Evolutionary conservation across 495 filamentous ascomycete genomes (phyloP).

Genomic region (Hypoxylon perforatum): DNA sequence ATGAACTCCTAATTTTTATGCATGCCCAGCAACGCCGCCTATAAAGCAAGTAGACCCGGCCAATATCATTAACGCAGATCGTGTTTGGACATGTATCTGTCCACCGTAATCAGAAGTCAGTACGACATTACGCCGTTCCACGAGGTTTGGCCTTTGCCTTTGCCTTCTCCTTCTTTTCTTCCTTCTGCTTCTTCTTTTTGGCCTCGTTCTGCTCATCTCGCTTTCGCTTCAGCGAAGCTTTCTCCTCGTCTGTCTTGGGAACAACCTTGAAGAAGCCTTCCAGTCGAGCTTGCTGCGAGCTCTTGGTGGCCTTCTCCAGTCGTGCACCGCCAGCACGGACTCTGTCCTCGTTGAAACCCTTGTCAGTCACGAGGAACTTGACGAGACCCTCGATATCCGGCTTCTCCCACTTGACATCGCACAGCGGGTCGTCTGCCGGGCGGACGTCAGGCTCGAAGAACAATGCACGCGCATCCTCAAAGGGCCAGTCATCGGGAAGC

Average conservation of each 20-base stretch:
- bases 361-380: slow-evolving; percentile 88
- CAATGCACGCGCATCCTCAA: slow-evolving; percentile 86
- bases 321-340: slow-evolving; percentile 80
- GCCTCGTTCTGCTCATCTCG: slow-evolving; percentile 87
- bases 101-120: background rate
- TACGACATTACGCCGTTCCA: slow-evolving; percentile 48
- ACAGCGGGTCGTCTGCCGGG: slow-evolving; percentile 83
- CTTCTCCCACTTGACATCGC: slow-evolving; percentile 97
- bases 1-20: slow-evolving; percentile 37
- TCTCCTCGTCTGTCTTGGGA: slow-evolving; percentile 86
- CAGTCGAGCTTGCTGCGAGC: slow-evolving; percentile 86
- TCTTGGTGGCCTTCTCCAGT: slow-evolving; percentile 88
- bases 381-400: slow-evolving; percentile 91
- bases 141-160: slow-evolving; percentile 87
- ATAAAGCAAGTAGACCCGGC: slow-evolving; percentile 18
- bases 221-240: slow-evolving; percentile 87
- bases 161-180: slow-evolving; percentile 89
- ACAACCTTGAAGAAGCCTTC: slow-evolving; percentile 98
- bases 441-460: slow-evolving; percentile 91
- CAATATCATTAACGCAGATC: background rate
- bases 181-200: slow-evolving; percentile 94
- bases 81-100: background rate
- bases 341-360: slow-evolving; percentile 95
- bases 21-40: slow-evolving; percentile 37
- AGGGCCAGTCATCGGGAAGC: slow-evolving; percentile 94